A percentile compares a stretch with the other conserved stretches of the same genome.
These are phyloP conservation scores for Ganoderma boninense DNA, from an alignment of 1,284 basidiomycete genomes.

Conservation along the genomic window DNA sequence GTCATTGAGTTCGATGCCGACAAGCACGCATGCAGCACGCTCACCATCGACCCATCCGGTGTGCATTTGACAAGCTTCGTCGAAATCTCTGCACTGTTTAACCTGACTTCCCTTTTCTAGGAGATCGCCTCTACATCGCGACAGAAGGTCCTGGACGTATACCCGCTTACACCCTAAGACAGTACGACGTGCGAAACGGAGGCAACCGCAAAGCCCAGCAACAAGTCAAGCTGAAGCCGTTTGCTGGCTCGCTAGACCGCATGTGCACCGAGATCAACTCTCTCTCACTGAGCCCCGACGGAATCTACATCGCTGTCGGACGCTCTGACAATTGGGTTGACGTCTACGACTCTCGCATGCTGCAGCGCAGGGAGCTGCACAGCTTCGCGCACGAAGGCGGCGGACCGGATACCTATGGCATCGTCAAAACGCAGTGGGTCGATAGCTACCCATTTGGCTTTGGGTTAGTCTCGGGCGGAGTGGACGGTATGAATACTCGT, in stretches of 20 bases:
- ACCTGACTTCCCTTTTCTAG: conserved; percentile 14
- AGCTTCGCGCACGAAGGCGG: conserved; percentile 53
- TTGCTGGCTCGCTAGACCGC: conserved; percentile 33
- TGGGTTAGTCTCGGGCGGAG: conserved; percentile 67
- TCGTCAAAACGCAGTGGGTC: conserved; percentile 66
- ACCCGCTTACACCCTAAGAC: conserved; percentile 49
- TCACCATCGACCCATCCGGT: conserved; percentile 44
- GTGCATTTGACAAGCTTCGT: not conserved
- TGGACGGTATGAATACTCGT: conserved; percentile 59
- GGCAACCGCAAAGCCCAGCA: conserved; percentile 42
- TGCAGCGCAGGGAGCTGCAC: conserved; percentile 54
- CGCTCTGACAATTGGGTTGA: conserved; percentile 67
- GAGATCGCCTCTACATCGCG: conserved; percentile 44
- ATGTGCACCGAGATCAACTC: conserved; percentile 55
- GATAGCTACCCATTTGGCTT: conserved; percentile 49
- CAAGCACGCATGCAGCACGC: conserved; percentile 44
- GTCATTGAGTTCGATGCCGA: conserved; percentile 48
- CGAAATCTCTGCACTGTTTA: not conserved
- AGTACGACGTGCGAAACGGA: conserved; percentile 59
- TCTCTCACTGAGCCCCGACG: conserved; percentile 66
- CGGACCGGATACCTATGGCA: conserved; percentile 51
- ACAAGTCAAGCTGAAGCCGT: conserved; percentile 41
- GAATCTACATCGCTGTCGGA: conserved; percentile 64
- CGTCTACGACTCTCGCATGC: conserved; percentile 68
- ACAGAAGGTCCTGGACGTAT: conserved; percentile 46